A percentile compares a stretch with the other conserved stretches of the same genome.
phyloP scores from a whole-genome alignment of 2,329 filamentous ascomycete species.

The Monilinia laxa region DNA sequence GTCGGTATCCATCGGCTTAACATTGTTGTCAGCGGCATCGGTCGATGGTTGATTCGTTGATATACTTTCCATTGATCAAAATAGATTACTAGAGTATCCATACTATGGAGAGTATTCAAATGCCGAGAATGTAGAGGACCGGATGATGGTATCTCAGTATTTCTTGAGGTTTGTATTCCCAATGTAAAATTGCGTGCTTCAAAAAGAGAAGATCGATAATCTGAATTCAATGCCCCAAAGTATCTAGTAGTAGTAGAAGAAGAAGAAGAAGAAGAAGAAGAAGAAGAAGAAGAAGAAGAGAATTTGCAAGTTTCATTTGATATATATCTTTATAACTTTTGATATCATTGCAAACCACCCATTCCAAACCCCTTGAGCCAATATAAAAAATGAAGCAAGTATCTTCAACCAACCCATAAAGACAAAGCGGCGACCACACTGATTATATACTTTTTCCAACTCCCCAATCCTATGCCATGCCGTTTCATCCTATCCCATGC shows the following conservation, averaged over 20 bases:
- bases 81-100: too few relatives aligned
- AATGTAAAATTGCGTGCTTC: too few relatives aligned
- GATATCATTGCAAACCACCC: neutral
- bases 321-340: neutral
- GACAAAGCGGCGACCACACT: neutral
- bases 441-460: slow-evolving; percentile 17
- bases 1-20: slow-evolving; percentile 18
- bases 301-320: neutral
- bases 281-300: too few relatives aligned
- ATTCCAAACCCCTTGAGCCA: neutral
- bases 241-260: too few relatives aligned
- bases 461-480: neutral
- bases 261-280: too few relatives aligned
- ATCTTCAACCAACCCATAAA: neutral
- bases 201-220: too few relatives aligned
- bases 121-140: too few relatives aligned
- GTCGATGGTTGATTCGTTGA: neutral
- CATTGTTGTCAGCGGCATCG: slow-evolving; percentile 1
- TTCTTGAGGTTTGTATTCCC: too few relatives aligned
- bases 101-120: too few relatives aligned
- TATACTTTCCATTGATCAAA: neutral
- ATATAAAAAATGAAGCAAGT: neutral
- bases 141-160: too few relatives aligned
- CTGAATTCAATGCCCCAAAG: too few relatives aligned
- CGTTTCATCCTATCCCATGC: neutral